These are phyloP conservation scores for Plasmodium sp. DNA, from an alignment of 169 alveolate genomes.

Conservation along the genomic window DNA sequence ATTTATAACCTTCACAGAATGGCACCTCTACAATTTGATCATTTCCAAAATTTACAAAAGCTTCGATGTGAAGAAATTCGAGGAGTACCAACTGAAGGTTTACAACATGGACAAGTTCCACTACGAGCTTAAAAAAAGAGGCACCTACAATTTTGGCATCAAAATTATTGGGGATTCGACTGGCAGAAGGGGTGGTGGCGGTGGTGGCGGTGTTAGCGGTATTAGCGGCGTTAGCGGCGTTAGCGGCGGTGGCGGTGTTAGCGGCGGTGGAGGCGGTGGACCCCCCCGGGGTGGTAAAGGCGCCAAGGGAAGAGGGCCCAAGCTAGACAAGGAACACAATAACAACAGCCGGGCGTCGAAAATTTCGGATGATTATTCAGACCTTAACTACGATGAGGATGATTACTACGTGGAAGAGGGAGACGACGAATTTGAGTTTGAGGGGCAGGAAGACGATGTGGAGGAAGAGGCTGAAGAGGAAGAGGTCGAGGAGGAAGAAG, in stretches of 20 bases:
- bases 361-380: constrained; percentile 34
- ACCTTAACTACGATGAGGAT: constrained; percentile 21
- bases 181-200: neutral
- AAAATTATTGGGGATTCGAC: constrained; percentile 44
- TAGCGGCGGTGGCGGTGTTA: too few relatives aligned
- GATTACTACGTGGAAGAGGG: constrained; percentile 19
- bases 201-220: too few relatives aligned
- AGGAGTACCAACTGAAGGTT: constrained; percentile 22
- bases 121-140: constrained; percentile 17
- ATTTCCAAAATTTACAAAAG: constrained; percentile 47
- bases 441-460: neutral
- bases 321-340: neutral
- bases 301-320: neutral
- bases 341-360: neutral
- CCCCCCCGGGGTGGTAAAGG: neutral
- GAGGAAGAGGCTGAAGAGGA: neutral
- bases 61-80: constrained; percentile 57
- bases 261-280: neutral
- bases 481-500: neutral
- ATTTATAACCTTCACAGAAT: constrained; percentile 43
- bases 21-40: constrained; percentile 39
- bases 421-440: constrained; percentile 4
- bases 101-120: constrained; percentile 26
- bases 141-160: constrained; percentile 48
- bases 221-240: too few relatives aligned